phyloP scores from a whole-genome alignment of 768 basidiomycete genomes.

The Lyophyllum decastes region DNA sequence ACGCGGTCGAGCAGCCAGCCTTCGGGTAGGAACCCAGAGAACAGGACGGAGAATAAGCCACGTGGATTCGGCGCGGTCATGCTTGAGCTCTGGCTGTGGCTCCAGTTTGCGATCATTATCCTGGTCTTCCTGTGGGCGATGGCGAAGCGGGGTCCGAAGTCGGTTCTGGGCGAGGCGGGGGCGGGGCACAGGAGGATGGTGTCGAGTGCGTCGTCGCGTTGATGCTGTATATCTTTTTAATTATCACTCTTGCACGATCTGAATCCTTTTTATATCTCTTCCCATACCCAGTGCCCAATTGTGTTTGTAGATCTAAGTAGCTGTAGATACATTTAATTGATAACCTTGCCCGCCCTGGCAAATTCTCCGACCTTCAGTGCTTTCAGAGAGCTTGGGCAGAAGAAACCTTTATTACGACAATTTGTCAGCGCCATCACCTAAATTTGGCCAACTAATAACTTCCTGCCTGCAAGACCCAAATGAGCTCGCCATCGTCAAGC shows the following conservation, averaged over 20 bases:
- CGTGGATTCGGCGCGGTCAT: slow-evolving; percentile 42
- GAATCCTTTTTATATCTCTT: neutral
- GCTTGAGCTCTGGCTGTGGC: slow-evolving; percentile 81
- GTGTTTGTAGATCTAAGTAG: neutral
- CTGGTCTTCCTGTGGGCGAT: slow-evolving; percentile 80
- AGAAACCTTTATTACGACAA: neutral
- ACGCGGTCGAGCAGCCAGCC: slow-evolving; percentile 4
- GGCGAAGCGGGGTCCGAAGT: slow-evolving; percentile 75
- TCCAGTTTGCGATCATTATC: slow-evolving; percentile 77
- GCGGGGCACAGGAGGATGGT: slow-evolving; percentile 27
- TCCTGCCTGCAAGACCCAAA: slow-evolving; percentile 1
- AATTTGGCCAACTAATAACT: slow-evolving; percentile 1
- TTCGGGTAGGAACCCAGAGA: slow-evolving; percentile 1
- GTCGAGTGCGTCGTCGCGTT: slow-evolving; percentile 10
- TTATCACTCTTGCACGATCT: neutral
- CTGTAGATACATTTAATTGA: neutral
- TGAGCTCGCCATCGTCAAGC: slow-evolving; percentile 38
- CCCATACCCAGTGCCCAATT: slow-evolving; percentile 6
- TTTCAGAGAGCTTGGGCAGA: no score
- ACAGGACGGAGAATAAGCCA: slow-evolving; percentile 20
- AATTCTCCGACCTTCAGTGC: no score
- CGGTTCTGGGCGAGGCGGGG: slow-evolving; percentile 53
- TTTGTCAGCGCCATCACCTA: slow-evolving; percentile 5
- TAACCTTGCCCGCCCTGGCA: no score
- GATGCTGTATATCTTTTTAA: neutral